These are phyloP conservation scores for Alnus rubra DNA, from an alignment of 306 rosid species.

Conservation along the genomic window DNA sequence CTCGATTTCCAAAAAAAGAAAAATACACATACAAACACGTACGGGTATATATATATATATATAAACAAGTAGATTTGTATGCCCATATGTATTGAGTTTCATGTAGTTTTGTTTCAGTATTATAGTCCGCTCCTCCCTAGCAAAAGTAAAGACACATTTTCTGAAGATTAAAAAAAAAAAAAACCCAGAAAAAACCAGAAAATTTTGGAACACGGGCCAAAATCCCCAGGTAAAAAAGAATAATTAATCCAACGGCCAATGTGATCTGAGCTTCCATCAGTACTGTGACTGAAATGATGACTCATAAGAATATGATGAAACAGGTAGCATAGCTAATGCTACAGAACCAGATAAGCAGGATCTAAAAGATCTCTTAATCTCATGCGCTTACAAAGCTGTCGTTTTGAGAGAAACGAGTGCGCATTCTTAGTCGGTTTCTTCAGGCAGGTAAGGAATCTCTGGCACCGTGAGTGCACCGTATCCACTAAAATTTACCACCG, in stretches of 20 bases:
- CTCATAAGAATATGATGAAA: not conserved
- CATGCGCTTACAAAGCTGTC: conserved; percentile 3
- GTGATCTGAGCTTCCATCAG: not conserved
- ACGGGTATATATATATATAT: no score
- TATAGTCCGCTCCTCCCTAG: no score
- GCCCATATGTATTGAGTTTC: no score
- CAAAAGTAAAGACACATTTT: no score
- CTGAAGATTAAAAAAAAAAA: no score
- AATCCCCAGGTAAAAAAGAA: not conserved
- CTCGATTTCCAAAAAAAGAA: no score
- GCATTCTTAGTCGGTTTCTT: conserved; percentile 9
- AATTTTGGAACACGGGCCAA: not conserved
- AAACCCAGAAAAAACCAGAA: no score
- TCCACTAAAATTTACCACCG: conserved; percentile 1
- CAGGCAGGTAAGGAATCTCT: conserved; percentile 36
- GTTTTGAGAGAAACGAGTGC: conserved; percentile 10
- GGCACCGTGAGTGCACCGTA: conserved; percentile 20
- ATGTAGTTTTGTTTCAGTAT: no score
- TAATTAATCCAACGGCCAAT: not conserved
- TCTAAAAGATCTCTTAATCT: not conserved
- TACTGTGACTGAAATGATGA: not conserved
- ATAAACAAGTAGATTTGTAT: no score
- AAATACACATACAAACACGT: no score
- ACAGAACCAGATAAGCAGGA: conserved; percentile 4
- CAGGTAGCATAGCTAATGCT: not conserved